phyloP scores from a whole-genome alignment of 805 yeast species.

The Teunomyces cretensis region DNA sequence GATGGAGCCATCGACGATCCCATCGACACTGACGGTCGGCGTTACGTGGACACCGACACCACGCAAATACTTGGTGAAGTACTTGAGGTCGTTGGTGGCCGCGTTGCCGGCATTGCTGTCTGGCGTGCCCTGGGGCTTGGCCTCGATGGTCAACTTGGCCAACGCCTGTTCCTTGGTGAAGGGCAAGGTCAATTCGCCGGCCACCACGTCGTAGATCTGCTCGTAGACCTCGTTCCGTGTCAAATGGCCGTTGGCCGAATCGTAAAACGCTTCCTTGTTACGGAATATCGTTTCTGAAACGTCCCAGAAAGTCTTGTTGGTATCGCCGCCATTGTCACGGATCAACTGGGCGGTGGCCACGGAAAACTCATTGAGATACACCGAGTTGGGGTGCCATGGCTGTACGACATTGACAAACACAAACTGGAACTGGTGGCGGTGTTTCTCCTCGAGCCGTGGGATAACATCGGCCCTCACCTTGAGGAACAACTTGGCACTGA shows the following conservation, averaged over 20 bases:
- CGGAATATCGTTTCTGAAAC: slow-evolving; percentile 57
- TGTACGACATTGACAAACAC: slow-evolving; percentile 75
- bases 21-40: slow-evolving; percentile 74
- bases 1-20: slow-evolving; percentile 55
- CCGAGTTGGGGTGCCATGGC: slow-evolving; percentile 86
- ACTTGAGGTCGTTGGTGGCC: slow-evolving; percentile 63
- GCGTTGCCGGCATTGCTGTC: slow-evolving; percentile 58
- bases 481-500: slow-evolving; percentile 60
- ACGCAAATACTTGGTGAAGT: slow-evolving; percentile 69
- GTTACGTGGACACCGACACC: slow-evolving; percentile 83
- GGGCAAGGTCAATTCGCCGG: slow-evolving; percentile 36
- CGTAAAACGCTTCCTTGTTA: slow-evolving; percentile 56
- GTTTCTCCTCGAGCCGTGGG: slow-evolving; percentile 47
- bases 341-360: slow-evolving; percentile 70
- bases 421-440: slow-evolving; percentile 55
- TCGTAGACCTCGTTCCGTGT: slow-evolving; percentile 57
- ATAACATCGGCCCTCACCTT: slow-evolving; percentile 53
- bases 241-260: slow-evolving; percentile 53
- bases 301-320: slow-evolving; percentile 39
- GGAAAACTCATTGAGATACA: slow-evolving; percentile 66
- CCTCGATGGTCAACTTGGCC: slow-evolving; percentile 37
- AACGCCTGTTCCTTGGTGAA: slow-evolving; percentile 30
- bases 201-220: slow-evolving; percentile 37
- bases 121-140: slow-evolving; percentile 21
- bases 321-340: slow-evolving; percentile 24